Evolutionary conservation across 1,139 yeast genomes (phyloP).

Genomic region (Geotrichum phurueaensis): DNA sequence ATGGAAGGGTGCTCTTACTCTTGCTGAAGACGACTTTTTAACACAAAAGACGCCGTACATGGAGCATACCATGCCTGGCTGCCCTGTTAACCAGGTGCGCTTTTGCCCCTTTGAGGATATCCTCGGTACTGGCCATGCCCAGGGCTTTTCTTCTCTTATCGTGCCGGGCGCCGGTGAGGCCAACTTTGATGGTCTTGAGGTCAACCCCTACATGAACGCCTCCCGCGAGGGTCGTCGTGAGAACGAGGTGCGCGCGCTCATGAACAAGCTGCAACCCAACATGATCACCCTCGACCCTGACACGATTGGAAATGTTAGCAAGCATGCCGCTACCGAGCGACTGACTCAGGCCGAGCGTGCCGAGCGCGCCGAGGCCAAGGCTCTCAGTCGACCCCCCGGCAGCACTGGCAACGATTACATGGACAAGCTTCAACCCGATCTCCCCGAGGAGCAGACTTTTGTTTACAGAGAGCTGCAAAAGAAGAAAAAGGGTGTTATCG

Average conservation of each 20-base stretch:
- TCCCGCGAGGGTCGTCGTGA: conserved; percentile 80
- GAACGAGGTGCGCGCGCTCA: conserved; percentile 75
- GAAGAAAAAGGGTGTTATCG: conserved; percentile 79
- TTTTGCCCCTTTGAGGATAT: conserved; percentile 97
- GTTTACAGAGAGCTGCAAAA: conserved; percentile 76
- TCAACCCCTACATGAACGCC: conserved; percentile 86
- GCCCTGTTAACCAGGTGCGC: conserved; percentile 57
- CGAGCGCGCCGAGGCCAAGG: conserved; percentile 46
- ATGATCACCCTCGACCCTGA: conserved; percentile 88
- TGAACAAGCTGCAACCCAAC: conserved; percentile 88
- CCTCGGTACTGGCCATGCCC: conserved; percentile 77
- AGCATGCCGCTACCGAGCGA: conserved; percentile 57
- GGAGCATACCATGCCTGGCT: conserved; percentile 81
- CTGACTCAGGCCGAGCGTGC: conserved; percentile 46
- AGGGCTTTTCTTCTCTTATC: conserved; percentile 72
- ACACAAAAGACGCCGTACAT: conserved; percentile 75
- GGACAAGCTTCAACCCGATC: conserved; percentile 31
- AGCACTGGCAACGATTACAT: conserved; percentile 29
- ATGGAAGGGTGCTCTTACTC: conserved; percentile 42
- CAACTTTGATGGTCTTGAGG: conserved; percentile 88
- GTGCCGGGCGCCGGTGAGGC: conserved; percentile 99
- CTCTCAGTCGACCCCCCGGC: conserved; percentile 32
- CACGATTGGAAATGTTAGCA: conserved; percentile 78
- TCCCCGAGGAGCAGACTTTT: conserved; percentile 51
- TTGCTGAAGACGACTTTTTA: conserved; percentile 29